Base-by-base conservation (phyloP, 257 asterid species). In the Fraxinus americana region DNA sequence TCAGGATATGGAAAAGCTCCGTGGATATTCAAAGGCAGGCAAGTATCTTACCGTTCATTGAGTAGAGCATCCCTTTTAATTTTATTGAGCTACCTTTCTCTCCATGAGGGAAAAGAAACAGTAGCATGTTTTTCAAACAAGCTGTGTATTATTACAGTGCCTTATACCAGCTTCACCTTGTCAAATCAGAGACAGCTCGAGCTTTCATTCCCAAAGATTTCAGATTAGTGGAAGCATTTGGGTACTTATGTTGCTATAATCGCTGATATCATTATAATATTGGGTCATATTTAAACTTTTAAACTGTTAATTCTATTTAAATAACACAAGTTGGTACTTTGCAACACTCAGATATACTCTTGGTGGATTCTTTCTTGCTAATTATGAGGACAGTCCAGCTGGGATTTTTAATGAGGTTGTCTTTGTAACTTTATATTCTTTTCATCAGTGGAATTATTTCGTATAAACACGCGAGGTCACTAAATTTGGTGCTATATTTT, bases 291-390 rank as follows among this genome's bases (percentile, higher is more conserved):
- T 72, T 75, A 36, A 34, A n/a, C 41, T n/a, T 79, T 74, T 63
- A 35, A 48, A 74, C 48, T 72, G 52, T 72, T 66, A 65, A 7
- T 75, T 73, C 63, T 39, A 63, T 75, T 81, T 72, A 19, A 63
- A 78, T 76, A 78, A 79, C 79, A 5, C 84, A 59, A 75, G 76
- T 79, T 79, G 86, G 77, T 81, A 78, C 79, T 36, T 17, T 79
- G 73, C 75, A 76, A 81, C 80, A 32, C 83, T 71, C 87, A 94
- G 98, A 45, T 91, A 92, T 76, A 94, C 98, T 50, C 96, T 95
- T 13, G 99, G 99, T 59, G 99, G 99, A 66, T 93, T 95, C 86
- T 95, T 95, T 86, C 96, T 95, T 82, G 99, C 99, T 72, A 90
- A 89, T 83, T 93, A 93, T 80, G 97, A 92, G 74, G 92, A 92